Conservation (phyloP, 176 grass and related monocot species). For the Echinochloa phyllopogon region DNA sequence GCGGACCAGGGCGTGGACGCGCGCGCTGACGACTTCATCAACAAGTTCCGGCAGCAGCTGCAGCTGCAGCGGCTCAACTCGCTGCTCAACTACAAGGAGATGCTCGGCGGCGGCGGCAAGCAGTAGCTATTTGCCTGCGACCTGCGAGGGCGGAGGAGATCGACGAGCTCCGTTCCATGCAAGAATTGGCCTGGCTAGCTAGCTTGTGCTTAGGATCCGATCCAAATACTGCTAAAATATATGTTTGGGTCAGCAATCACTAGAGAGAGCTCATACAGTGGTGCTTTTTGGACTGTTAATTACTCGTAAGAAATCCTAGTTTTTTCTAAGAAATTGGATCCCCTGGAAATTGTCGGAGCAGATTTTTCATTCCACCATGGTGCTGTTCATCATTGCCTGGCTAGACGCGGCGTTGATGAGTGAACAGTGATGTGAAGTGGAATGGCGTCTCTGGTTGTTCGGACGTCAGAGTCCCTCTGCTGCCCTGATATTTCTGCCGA, state of each 20-base stretch:
- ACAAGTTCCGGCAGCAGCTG: slow-evolving; percentile 70
- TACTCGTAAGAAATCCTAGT: not conserved
- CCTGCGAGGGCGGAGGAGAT: not conserved
- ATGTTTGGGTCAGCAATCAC: not conserved
- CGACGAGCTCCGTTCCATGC: not conserved
- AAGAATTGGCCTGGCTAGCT: not conserved
- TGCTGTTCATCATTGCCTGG: not conserved
- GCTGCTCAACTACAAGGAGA: slow-evolving; percentile 65
- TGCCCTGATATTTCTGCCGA: not conserved
- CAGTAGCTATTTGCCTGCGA: not conserved
- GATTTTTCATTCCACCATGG: not conserved
- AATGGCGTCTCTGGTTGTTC: not conserved
- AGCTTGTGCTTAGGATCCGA: not conserved
- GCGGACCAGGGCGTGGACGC: slow-evolving; percentile 44
- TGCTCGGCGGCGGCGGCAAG: slow-evolving; percentile 52
- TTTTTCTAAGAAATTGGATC: not conserved
- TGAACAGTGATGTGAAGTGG: not conserved
- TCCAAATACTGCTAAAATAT: not conserved
- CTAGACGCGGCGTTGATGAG: not conserved
- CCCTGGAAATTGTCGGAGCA: not conserved
- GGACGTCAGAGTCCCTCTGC: slow-evolving; percentile 7
- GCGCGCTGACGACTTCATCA: slow-evolving; percentile 74
- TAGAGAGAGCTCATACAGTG: not conserved
- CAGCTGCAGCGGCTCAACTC: slow-evolving; percentile 89
- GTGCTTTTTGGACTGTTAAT: slow-evolving; percentile 1